Percentiles rank a stretch among this genome's conserved stretches.
These are phyloP conservation scores for Aspergillus arachidicola DNA, from an alignment of 2,329 filamentous ascomycete genomes.

Conservation along the genomic window DNA sequence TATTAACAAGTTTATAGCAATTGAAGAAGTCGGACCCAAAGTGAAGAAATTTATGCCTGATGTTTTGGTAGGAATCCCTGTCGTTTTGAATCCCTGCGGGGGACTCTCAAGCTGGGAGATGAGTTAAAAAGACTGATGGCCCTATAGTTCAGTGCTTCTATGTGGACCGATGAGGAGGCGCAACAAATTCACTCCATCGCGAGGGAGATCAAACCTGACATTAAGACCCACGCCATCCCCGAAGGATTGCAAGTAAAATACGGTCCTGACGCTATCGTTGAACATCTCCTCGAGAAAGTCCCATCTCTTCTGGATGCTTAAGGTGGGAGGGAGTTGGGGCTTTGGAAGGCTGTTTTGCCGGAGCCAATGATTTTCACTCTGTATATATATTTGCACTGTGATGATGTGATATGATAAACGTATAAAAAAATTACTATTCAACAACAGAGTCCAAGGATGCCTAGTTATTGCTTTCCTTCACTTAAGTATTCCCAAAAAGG, in stretches of 20 bases:
- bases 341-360: neutral
- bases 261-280: constrained; percentile 46
- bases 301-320: constrained; percentile 40
- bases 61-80: constrained; percentile 50
- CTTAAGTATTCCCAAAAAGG: neutral
- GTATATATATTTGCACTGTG: constrained; percentile 2
- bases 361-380: neutral
- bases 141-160: constrained; percentile 62
- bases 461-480: neutral
- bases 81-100: too few species aligned
- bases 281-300: constrained; percentile 46
- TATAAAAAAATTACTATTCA: neutral
- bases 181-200: constrained; percentile 42
- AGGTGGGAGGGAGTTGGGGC: neutral
- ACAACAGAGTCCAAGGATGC: neutral
- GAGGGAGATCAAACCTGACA: constrained; percentile 38
- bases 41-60: constrained; percentile 58
- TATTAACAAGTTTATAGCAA: constrained; percentile 32
- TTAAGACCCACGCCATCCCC: constrained; percentile 48
- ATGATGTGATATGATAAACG: neutral
- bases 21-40: constrained; percentile 58
- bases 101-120: neutral
- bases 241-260: constrained; percentile 46
- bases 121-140: constrained; percentile 9
- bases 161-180: constrained; percentile 54